Evolutionary conservation across 106 monocot species (phyloP), one percentile per base, ranked within the genome.

Genomic region (Platanthera zijinensis): DNA sequence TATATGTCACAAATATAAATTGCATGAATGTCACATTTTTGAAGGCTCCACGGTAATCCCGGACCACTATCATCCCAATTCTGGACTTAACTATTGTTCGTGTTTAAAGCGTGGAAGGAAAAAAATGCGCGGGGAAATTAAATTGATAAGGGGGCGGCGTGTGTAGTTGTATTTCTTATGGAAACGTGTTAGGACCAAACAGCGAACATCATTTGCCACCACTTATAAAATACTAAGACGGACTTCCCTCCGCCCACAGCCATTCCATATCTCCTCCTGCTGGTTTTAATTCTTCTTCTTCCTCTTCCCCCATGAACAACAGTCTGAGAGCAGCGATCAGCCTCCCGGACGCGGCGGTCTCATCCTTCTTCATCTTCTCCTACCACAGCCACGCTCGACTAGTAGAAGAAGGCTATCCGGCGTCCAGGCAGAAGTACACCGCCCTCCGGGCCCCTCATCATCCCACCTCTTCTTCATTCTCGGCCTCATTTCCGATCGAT

Each of bases 251-350:
- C 25, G 25, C 25, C 25, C 25, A 13, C 56, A 46, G 46, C n/a
- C n/a, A n/a, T n/a, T n/a, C n/a, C n/a, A n/a, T n/a, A n/a, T n/a
- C n/a, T n/a, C n/a, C n/a, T n/a, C n/a, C n/a, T n/a, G n/a, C n/a
- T n/a, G 15, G 25, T 53, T 76, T 4, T 25, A 25, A 25, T 25
- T 25, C 25, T 25, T 25, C 25, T 25, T 39, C 47, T 22, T 52
- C 48, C 17, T 8, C 28, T 50, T 63, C 67, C 21, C 76, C 63
- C 52, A 91, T 95, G 94, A 89, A n/a, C n/a, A n/a, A 25, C 25
- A 25, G 67, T 54, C 71, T 90, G 72, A 84, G 86, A 80, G 52
- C 86, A 80, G 52, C 86, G 57, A 64, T 89, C 45, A 84, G 83
- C 79, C 83, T 78, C 57, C 89, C 78, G 50, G 51, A 78, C 62